Evolutionary conservation across 306 rosid genomes (phyloP).

Genomic region (Cicer yamashitae): DNA sequence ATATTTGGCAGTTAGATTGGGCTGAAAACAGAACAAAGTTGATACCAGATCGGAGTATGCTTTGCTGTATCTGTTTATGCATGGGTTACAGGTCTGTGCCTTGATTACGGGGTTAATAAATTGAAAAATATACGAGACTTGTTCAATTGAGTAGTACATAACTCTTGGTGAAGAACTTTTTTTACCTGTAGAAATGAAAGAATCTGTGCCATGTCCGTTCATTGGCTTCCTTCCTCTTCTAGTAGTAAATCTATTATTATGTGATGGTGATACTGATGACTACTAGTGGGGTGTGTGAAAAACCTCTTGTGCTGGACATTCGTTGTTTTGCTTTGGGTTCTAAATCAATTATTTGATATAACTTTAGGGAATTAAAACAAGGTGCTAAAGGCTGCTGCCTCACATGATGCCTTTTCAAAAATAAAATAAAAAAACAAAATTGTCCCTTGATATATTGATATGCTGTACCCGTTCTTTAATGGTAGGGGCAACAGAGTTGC

Average conservation of each 20-base stretch:
- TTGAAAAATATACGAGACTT: slow-evolving; percentile 35
- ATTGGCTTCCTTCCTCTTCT: slow-evolving; percentile 39
- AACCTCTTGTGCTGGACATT: slow-evolving; percentile 30
- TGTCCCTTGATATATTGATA: slow-evolving; percentile 19
- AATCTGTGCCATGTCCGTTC: slow-evolving; percentile 15
- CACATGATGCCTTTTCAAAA: slow-evolving; percentile 21
- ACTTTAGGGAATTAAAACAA: slow-evolving; percentile 24
- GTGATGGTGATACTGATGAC: slow-evolving; percentile 26
- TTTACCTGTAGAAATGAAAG: slow-evolving; percentile 34
- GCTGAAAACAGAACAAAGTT: slow-evolving; percentile 30
- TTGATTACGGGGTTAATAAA: slow-evolving; percentile 47
- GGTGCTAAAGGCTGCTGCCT: slow-evolving; percentile 14
- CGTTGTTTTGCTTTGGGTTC: slow-evolving; percentile 40
- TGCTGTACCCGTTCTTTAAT: slow-evolving; percentile 37
- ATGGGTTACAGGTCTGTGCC: slow-evolving; percentile 32
- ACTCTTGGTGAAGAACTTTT: slow-evolving; percentile 32
- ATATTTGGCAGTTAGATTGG: slow-evolving; percentile 42
- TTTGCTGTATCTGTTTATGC: slow-evolving; percentile 22
- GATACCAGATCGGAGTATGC: slow-evolving; percentile 31
- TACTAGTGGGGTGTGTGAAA: slow-evolving; percentile 31
- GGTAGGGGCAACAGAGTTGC: slow-evolving; percentile 42
- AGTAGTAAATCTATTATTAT: slow-evolving; percentile 34
- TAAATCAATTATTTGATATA: slow-evolving; percentile 21
- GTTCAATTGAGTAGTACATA: slow-evolving; percentile 28
- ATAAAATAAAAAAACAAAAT: background rate